Percentiles rank a stretch among this genome's conserved stretches.
phyloP scores from a whole-genome alignment of 169 alveolate species.

The Plasmodium fragile region DNA sequence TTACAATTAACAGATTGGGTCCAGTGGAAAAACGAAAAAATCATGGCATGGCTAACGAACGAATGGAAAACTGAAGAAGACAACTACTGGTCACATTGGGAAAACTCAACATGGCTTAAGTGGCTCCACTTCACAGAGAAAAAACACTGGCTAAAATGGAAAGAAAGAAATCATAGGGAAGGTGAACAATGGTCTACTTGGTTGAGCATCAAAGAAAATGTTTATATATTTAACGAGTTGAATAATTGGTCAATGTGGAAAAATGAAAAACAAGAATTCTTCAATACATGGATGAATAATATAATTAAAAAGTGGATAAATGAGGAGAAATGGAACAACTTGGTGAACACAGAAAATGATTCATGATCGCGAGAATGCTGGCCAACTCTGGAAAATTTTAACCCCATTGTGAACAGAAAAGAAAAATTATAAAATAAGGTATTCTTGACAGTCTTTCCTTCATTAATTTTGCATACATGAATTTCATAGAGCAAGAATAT shows the following conservation, averaged over 20 bases:
- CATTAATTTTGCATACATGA: neutral
- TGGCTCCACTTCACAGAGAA: neutral
- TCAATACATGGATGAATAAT: neutral
- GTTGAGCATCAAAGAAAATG: slow-evolving; percentile 12
- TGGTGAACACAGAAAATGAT: neutral
- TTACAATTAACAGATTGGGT: slow-evolving; percentile 9
- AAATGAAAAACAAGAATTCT: neutral
- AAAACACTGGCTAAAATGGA: slow-evolving; percentile 22
- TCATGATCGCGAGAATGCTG: neutral
- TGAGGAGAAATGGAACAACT: neutral
- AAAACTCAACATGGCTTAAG: slow-evolving; percentile 13
- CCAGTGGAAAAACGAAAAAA: slow-evolving; percentile 5
- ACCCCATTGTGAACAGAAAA: neutral
- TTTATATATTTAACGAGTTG: neutral
- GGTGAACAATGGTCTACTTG: slow-evolving; percentile 15
- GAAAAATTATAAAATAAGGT: neutral
- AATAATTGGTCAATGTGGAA: slow-evolving; percentile 13
- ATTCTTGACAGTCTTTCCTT: neutral
- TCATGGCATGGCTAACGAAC: slow-evolving; percentile 16
- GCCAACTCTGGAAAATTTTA: neutral
- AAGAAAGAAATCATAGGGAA: slow-evolving; percentile 14
- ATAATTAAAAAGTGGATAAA: slow-evolving; percentile 7
- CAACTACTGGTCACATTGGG: slow-evolving; percentile 21
- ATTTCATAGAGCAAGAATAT: neutral
- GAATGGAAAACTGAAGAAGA: slow-evolving; percentile 23